Evolutionary conservation across 441 rosid species (phyloP), one percentile per base, ranked within the genome.

Genomic region (Raphanus hybrid): DNA sequence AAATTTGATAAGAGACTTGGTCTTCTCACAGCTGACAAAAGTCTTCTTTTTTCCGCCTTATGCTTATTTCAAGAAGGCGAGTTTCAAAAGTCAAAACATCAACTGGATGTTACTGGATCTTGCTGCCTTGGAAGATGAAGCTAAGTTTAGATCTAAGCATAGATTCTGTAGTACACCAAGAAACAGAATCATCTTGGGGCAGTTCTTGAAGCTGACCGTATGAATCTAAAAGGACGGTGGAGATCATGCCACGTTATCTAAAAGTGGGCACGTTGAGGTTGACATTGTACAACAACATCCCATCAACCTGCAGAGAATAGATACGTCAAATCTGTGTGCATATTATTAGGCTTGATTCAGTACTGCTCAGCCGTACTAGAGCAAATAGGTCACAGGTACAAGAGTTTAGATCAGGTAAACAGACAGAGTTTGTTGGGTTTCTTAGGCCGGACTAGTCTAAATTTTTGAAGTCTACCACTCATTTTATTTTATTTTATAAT

Each of bases 271-370:
- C 26, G 61, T 76, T 41, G 20, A 57, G 69, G 66, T 41, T 55
- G 67, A 75, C 67, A 15, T 74, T 37, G 9, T 10, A 10, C 50
- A 3, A 75, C 68, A 27, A 57, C 55, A 61, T 75, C 64, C 43
- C 79, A 75, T 75, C 69, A 69, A 62, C 64, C 69, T 69, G 69
- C 18, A 34, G 69, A 69, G 48, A 69, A 58, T 58, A 58, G 62
- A 58, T 23, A 58, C 6, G 79, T 75, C 74, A 75, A 66, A 75
- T 69, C 55, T 34, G 32, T 52, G 67, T 60, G 23, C 29, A 14
- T 59, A 45, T 57, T 57, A 9, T 20, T 14, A 45, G 67, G 52
- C 9, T 58, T 60, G 26, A 41, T 0, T 58, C 67, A 45, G 78
- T 59, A 68, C 68, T 75, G 59, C 39, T 32, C 26, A 37, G 73